Conservation (phyloP, 345 rosid species). For the Lumnitzera littorea region DNA sequence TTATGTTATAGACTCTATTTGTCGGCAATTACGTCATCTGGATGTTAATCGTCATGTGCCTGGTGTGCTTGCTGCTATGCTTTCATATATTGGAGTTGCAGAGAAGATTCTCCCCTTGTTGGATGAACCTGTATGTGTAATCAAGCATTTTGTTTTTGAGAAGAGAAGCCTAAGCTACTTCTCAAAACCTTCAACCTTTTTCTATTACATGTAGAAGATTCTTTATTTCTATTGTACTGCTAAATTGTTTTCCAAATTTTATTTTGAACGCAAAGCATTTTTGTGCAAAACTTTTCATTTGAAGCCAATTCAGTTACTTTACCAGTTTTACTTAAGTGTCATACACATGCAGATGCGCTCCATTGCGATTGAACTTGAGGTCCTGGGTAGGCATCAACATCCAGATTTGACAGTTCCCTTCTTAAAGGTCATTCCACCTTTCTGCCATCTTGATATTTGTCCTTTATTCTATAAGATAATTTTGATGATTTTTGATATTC, state of each 20-base stretch:
- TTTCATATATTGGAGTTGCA: slow-evolving; percentile 87
- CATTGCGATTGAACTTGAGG: slow-evolving; percentile 78
- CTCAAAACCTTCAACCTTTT: too few relatives aligned
- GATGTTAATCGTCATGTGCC: slow-evolving; percentile 90
- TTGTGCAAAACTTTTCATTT: too few relatives aligned
- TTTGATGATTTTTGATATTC: too few relatives aligned
- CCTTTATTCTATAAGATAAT: too few relatives aligned
- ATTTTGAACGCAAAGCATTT: too few relatives aligned
- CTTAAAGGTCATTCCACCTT: slow-evolving; percentile 48
- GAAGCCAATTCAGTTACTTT: too few relatives aligned
- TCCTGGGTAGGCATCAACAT: slow-evolving; percentile 87
- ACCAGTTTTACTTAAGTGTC: too few relatives aligned
- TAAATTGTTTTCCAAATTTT: too few relatives aligned
- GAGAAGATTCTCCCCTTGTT: slow-evolving; percentile 65
- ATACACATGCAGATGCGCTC: slow-evolving; percentile 53
- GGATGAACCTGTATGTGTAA: slow-evolving; percentile 75
- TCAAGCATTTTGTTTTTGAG: background rate
- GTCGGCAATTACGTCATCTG: slow-evolving; percentile 81
- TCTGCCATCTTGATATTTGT: too few relatives aligned
- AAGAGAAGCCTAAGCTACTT: too few relatives aligned
- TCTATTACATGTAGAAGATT: too few relatives aligned
- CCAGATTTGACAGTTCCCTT: slow-evolving; percentile 80
- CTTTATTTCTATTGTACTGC: too few relatives aligned
- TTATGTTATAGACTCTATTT: slow-evolving; percentile 78
- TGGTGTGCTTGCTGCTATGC: slow-evolving; percentile 90